phyloP scores from a whole-genome alignment of 805 yeast genomes.

The Isabelozyma gotoi region DNA sequence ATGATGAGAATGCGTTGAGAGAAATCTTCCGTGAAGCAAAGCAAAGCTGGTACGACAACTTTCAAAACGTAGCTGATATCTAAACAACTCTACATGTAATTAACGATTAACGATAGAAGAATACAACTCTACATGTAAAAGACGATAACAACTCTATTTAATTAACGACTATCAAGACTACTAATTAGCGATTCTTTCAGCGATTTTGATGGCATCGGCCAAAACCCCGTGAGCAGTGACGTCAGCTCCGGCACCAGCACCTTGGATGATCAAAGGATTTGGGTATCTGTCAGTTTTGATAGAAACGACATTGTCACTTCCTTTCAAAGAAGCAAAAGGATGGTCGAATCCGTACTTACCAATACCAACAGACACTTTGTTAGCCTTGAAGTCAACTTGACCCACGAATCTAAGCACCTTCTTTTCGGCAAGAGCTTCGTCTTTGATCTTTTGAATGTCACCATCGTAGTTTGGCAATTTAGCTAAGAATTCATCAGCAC shows the following conservation, averaged over 20 bases:
- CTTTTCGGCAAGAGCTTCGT: constrained; percentile 75
- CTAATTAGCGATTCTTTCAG: constrained; percentile 67
- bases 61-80: background rate
- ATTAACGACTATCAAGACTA: background rate
- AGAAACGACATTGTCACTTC: constrained; percentile 93
- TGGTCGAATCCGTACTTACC: constrained; percentile 85
- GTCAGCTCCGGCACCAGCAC: constrained; percentile 91
- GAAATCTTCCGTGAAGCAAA: constrained; percentile 61
- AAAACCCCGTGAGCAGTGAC: constrained; percentile 81
- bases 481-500: constrained; percentile 76
- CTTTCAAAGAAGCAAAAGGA: constrained; percentile 94
- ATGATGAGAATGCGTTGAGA: constrained; percentile 47
- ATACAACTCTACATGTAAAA: too few relatives aligned
- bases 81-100: constrained; percentile 1
- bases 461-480: constrained; percentile 81
- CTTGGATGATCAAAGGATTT: constrained; percentile 92
- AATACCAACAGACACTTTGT: constrained; percentile 79
- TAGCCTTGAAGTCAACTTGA: constrained; percentile 72
- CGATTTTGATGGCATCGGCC: constrained; percentile 89
- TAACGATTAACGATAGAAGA: constrained; percentile 6
- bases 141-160: too few relatives aligned
- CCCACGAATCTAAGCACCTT: constrained; percentile 95
- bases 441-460: constrained; percentile 74
- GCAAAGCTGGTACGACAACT: constrained; percentile 38
- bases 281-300: constrained; percentile 89